Percentiles rank a stretch among this genome's conserved stretches.
These are phyloP conservation scores for Bryoerythrophyllum caledonicum DNA, from an alignment of 225 moss, liverwort and hornwort genomes.

Conservation along the genomic window DNA sequence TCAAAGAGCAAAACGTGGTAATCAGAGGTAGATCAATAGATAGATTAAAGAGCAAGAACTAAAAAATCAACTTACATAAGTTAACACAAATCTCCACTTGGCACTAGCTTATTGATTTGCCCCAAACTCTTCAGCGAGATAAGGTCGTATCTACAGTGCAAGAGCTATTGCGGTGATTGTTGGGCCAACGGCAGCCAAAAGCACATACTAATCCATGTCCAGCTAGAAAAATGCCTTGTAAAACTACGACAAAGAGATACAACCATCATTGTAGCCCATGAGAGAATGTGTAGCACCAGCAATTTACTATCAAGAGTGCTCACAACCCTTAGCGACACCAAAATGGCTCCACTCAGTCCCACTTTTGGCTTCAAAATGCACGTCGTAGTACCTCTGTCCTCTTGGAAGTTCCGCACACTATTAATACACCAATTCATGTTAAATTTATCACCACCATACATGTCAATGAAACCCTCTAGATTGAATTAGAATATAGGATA, in stretches of 20 bases:
- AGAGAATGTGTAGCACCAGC: slow-evolving; percentile 10
- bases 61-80: slow-evolving; percentile 56
- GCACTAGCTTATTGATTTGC: slow-evolving; percentile 35
- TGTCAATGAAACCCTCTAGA: not conserved
- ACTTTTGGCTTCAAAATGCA: slow-evolving; percentile 87
- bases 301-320: not conserved
- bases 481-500: not conserved
- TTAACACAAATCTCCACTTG: slow-evolving; percentile 57
- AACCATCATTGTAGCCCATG: not conserved
- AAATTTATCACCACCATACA: too few species aligned
- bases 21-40: not conserved
- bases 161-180: slow-evolving; percentile 44
- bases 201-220: slow-evolving; percentile 73
- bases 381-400: slow-evolving; percentile 74
- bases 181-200: slow-evolving; percentile 70
- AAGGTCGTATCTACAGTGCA: slow-evolving; percentile 65
- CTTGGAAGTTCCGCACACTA: too few species aligned
- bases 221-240: slow-evolving; percentile 89
- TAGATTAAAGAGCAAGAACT: not conserved
- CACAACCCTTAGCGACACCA: slow-evolving; percentile 63
- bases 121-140: slow-evolving; percentile 42
- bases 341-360: slow-evolving; percentile 89
- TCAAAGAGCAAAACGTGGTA: not conserved
- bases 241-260: slow-evolving; percentile 47
- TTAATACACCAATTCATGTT: not conserved